A percentile compares a stretch with the other conserved stretches of the same genome.
Evolutionary conservation across 1,139 yeast genomes (phyloP).

Genomic region (Suhomyces chickasaworum): DNA sequence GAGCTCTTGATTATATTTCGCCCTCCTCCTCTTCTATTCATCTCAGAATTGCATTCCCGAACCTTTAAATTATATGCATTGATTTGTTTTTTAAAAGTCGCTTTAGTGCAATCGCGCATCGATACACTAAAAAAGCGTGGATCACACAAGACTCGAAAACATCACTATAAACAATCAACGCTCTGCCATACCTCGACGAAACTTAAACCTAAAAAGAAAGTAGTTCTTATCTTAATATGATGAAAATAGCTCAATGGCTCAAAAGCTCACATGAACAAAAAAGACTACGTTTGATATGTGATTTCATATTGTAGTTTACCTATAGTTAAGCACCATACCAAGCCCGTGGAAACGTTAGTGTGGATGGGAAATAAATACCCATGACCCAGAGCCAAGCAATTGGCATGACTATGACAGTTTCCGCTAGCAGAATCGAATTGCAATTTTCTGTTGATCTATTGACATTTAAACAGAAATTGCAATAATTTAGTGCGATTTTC

Average conservation of each 20-base stretch:
- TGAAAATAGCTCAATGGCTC: no score
- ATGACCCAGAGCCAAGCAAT: background rate
- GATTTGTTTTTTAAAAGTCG: slow-evolving; percentile 6
- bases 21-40: slow-evolving; percentile 11
- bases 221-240: no score
- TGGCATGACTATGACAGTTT: background rate
- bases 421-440: background rate
- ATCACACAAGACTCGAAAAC: background rate
- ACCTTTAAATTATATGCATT: background rate
- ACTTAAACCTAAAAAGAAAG: no score
- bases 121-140: background rate
- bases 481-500: background rate
- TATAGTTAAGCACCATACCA: no score
- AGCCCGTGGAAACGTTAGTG: no score
- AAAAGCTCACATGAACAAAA: no score
- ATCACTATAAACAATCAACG: background rate
- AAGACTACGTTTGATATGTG: no score
- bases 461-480: background rate
- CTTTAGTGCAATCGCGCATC: background rate
- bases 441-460: background rate
- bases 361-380: background rate
- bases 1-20: background rate
- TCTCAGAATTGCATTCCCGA: slow-evolving; percentile 9
- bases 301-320: no score
- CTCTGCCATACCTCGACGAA: no score